These are phyloP conservation scores for Solanum raphanifolium DNA, from an alignment of 257 asterid species.

Conservation along the genomic window DNA sequence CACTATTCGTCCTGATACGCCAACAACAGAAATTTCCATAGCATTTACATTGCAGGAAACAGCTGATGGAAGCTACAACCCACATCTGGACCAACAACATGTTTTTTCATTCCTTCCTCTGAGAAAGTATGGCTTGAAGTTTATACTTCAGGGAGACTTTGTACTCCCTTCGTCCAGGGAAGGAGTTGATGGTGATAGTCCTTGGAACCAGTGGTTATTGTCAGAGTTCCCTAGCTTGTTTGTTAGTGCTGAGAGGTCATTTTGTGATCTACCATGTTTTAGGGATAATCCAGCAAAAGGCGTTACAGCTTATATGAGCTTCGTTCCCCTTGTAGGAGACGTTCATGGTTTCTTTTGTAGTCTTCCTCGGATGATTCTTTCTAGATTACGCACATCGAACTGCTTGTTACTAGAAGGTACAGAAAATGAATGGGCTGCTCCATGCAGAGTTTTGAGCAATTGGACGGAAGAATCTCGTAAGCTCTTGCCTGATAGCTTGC, in stretches of 20 bases:
- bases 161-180: slow-evolving; percentile 95
- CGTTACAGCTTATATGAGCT: slow-evolving; percentile 69
- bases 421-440: slow-evolving; percentile 65
- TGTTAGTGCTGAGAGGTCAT: slow-evolving; percentile 60
- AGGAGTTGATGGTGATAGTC: slow-evolving; percentile 89
- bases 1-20: slow-evolving; percentile 50
- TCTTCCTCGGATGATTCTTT: slow-evolving; percentile 70
- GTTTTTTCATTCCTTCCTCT: slow-evolving; percentile 96
- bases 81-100: slow-evolving; percentile 72
- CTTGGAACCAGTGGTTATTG: slow-evolving; percentile 95
- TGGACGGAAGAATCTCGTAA: slow-evolving; percentile 71
- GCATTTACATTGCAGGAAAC: slow-evolving; percentile 76
- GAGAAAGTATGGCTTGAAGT: slow-evolving; percentile 83
- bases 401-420: slow-evolving; percentile 68
- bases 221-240: slow-evolving; percentile 80
- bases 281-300: slow-evolving; percentile 55
- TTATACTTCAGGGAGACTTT: slow-evolving; percentile 94
- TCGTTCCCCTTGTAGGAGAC: slow-evolving; percentile 13
- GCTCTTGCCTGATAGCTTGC: slow-evolving; percentile 59
- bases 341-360: slow-evolving; percentile 83
- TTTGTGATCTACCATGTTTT: slow-evolving; percentile 83
- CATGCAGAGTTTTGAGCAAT: slow-evolving; percentile 78
- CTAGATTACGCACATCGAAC: slow-evolving; percentile 68
- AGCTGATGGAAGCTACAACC: slow-evolving; percentile 41
- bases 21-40: slow-evolving; percentile 67